Conservation (phyloP, 2,329 filamentous ascomycete genomes). For the Aspergillus floridensis region DNA sequence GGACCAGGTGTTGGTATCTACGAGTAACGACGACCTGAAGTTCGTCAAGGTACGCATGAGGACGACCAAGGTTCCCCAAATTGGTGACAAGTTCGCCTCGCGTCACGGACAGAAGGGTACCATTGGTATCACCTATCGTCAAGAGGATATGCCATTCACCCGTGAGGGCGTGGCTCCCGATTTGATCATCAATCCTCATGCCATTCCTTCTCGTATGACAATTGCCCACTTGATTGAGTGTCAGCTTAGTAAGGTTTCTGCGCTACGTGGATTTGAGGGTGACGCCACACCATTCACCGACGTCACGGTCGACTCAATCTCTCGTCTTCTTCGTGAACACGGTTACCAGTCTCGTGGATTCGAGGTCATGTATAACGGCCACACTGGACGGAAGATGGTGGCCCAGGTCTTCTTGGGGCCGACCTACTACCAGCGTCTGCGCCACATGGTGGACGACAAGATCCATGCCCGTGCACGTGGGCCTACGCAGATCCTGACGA, state of each 20-base stretch:
- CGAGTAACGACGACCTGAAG: conserved; percentile 87
- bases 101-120: conserved; percentile 99
- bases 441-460: conserved; percentile 99
- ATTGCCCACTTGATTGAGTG: conserved; percentile 99
- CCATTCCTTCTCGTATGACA: conserved; percentile 99
- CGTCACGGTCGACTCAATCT: conserved; percentile 92
- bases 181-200: conserved; percentile 98
- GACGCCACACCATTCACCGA: conserved; percentile 98
- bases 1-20: conserved; percentile 88
- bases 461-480: conserved; percentile 98
- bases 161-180: conserved; percentile 88
- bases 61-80: conserved; percentile 97
- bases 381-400: conserved; percentile 89
- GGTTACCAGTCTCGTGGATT: conserved; percentile 97
- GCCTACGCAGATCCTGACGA: conserved; percentile 93
- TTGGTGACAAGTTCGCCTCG: conserved; percentile 98
- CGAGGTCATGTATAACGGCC: conserved; percentile 98
- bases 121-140: conserved; percentile 95
- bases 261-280: conserved; percentile 89
- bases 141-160: conserved; percentile 99
- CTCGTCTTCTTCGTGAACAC: conserved; percentile 77
- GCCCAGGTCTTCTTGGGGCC: conserved; percentile 96
- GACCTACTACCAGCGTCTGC: conserved; percentile 96
- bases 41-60: conserved; percentile 97
- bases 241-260: conserved; percentile 91